Conservation (phyloP, 345 rosid species). For the Noccaea bulbosa region DNA sequence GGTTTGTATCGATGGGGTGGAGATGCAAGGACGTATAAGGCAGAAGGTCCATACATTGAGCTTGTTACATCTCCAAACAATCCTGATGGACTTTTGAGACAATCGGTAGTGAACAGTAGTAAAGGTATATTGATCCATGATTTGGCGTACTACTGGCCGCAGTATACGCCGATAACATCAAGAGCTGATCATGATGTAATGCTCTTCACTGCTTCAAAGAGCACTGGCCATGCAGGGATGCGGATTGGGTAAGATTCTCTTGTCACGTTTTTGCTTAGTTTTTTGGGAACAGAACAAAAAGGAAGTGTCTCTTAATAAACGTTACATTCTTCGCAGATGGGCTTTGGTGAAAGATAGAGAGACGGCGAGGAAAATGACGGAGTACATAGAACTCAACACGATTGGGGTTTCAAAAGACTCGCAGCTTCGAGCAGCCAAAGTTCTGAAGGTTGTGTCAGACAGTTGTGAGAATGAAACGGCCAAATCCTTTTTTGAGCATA, state of each 20-base stretch:
- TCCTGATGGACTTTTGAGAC: slow-evolving; percentile 80
- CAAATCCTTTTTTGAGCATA: slow-evolving; percentile 61
- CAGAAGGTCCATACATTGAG: slow-evolving; percentile 78
- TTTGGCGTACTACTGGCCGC: slow-evolving; percentile 96
- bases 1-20: slow-evolving; percentile 84
- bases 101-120: slow-evolving; percentile 65
- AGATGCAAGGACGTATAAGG: slow-evolving; percentile 63
- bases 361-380: slow-evolving; percentile 75
- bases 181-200: slow-evolving; percentile 77
- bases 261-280: not conserved
- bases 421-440: slow-evolving; percentile 82
- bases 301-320: not conserved
- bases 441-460: slow-evolving; percentile 61
- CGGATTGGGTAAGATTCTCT: slow-evolving; percentile 71
- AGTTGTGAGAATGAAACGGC: slow-evolving; percentile 41
- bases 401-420: slow-evolving; percentile 94
- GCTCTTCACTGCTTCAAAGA: slow-evolving; percentile 86
- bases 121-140: slow-evolving; percentile 82
- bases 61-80: slow-evolving; percentile 93
- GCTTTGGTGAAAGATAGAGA: slow-evolving; percentile 76
- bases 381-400: slow-evolving; percentile 77
- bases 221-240: slow-evolving; percentile 92
- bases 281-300: not conserved
- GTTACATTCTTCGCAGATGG: slow-evolving; percentile 60
- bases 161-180: slow-evolving; percentile 74